Conservation (phyloP, 768 basidiomycete genomes). For the Tylopilus rubrobrunneus region DNA sequence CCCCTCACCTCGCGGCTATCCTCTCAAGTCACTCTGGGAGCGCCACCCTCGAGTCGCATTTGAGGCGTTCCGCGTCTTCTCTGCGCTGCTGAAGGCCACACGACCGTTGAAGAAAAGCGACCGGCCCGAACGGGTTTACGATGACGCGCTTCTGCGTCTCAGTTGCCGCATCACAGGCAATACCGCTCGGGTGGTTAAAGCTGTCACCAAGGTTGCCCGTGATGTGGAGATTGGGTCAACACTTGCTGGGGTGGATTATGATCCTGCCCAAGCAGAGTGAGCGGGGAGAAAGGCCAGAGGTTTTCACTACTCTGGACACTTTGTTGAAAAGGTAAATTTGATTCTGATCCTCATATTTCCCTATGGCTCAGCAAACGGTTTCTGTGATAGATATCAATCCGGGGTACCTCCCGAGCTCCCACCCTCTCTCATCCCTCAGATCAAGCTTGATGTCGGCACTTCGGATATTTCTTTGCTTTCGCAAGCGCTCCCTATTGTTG, state of each 20-base stretch:
- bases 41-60: constrained; percentile 86
- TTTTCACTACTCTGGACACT: constrained; percentile 73
- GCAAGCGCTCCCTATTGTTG: constrained; percentile 61
- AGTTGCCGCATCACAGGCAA: constrained; percentile 65
- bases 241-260: constrained; percentile 76
- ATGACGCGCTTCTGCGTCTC: constrained; percentile 67
- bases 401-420: constrained; percentile 57
- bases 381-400: constrained; percentile 37
- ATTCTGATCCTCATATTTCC: neutral
- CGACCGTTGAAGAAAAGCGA: too few relatives aligned
- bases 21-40: constrained; percentile 69
- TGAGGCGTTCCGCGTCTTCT: constrained; percentile 85
- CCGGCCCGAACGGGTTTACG: too few relatives aligned
- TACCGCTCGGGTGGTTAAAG: constrained; percentile 72
- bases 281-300: constrained; percentile 69
- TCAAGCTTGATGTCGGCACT: constrained; percentile 71
- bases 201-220: constrained; percentile 79
- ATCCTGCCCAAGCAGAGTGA: constrained; percentile 75
- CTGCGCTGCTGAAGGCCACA: too few relatives aligned
- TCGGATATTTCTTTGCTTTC: constrained; percentile 77
- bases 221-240: constrained; percentile 76
- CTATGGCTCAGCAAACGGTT: neutral
- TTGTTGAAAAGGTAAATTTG: constrained; percentile 58
- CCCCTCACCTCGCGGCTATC: constrained; percentile 68
- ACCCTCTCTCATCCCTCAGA: constrained; percentile 60